Percentiles rank a stretch among this genome's conserved stretches.
Evolutionary conservation across 1,284 basidiomycete genomes (phyloP).

Genomic region (Microbotryomycetes sp.): DNA sequence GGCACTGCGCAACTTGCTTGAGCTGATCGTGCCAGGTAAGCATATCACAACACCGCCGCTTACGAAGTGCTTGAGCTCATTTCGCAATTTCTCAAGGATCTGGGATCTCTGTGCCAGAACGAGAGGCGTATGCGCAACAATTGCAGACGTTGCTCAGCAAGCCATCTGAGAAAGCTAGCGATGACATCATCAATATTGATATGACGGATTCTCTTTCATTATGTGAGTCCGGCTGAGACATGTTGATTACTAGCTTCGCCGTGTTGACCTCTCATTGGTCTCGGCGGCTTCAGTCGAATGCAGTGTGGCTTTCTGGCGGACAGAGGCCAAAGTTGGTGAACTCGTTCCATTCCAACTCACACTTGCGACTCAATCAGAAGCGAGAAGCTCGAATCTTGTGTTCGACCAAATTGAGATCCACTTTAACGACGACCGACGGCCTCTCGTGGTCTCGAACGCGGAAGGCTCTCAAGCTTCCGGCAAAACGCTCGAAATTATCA

Average conservation of each 20-base stretch:
- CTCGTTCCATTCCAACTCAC: slow-evolving; percentile 64
- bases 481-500: too few species aligned
- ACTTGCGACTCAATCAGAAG: slow-evolving; percentile 50
- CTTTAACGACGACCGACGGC: slow-evolving; percentile 49
- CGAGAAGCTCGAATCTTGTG: slow-evolving; percentile 53
- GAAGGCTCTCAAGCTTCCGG: slow-evolving; percentile 22
- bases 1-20: slow-evolving; percentile 64
- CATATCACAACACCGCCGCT: neutral
- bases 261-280: too few species aligned
- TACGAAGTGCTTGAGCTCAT: too few species aligned
- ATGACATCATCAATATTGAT: neutral
- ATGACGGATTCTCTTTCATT: too few species aligned
- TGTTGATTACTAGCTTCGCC: too few species aligned
- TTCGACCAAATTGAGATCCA: slow-evolving; percentile 55
- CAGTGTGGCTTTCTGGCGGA: too few species aligned
- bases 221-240: too few species aligned
- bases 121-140: slow-evolving; percentile 51
- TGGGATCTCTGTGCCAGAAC: slow-evolving; percentile 38
- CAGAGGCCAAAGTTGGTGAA: slow-evolving; percentile 57
- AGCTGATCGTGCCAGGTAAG: slow-evolving; percentile 69
- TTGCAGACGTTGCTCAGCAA: slow-evolving; percentile 43
- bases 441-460: slow-evolving; percentile 51
- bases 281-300: too few species aligned
- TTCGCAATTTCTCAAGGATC: too few species aligned
- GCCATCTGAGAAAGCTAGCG: neutral